Evolutionary conservation across 2,329 filamentous ascomycete genomes (phyloP).

Genomic region (Aspergillus ibericus): DNA sequence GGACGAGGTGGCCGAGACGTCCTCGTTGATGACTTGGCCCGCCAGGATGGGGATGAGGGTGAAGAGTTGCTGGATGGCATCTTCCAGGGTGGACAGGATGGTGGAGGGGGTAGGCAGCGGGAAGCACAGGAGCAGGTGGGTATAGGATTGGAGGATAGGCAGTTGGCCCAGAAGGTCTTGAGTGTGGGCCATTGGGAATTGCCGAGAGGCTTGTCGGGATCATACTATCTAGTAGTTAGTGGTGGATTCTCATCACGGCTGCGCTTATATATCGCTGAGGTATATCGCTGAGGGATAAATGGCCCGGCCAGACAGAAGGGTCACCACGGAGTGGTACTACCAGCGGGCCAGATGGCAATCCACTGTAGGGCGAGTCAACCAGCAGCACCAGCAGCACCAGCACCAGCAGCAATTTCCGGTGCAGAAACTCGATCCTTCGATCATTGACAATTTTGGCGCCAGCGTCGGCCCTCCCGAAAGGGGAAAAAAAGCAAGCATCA

Average conservation of each 20-base stretch:
- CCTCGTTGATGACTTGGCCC: conserved; percentile 16
- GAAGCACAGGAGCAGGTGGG: conserved; percentile 22
- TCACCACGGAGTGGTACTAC: neutral
- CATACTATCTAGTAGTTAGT: no score
- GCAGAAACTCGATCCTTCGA: neutral
- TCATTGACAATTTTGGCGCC: neutral
- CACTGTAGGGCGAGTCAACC: neutral
- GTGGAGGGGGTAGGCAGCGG: conserved; percentile 5
- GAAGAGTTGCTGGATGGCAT: conserved; percentile 11
- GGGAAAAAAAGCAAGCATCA: neutral
- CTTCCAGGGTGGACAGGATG: conserved; percentile 9
- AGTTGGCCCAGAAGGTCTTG: conserved; percentile 25
- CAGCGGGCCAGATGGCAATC: neutral
- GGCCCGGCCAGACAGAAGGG: no score
- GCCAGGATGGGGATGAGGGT: conserved; percentile 17
- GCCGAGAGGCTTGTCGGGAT: neutral
- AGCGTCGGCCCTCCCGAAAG: conserved; percentile 4
- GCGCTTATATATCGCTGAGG: neutral
- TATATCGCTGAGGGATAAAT: neutral
- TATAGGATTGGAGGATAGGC: conserved; percentile 24
- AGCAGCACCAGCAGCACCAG: neutral
- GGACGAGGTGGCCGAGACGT: conserved; percentile 1
- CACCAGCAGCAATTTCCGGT: neutral
- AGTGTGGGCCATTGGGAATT: conserved; percentile 13
- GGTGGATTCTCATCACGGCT: neutral